A percentile compares a stretch with the other conserved stretches of the same genome.
Conservation (phyloP, 495 filamentous ascomycete genomes). For the Hypoxylon intermedium region DNA sequence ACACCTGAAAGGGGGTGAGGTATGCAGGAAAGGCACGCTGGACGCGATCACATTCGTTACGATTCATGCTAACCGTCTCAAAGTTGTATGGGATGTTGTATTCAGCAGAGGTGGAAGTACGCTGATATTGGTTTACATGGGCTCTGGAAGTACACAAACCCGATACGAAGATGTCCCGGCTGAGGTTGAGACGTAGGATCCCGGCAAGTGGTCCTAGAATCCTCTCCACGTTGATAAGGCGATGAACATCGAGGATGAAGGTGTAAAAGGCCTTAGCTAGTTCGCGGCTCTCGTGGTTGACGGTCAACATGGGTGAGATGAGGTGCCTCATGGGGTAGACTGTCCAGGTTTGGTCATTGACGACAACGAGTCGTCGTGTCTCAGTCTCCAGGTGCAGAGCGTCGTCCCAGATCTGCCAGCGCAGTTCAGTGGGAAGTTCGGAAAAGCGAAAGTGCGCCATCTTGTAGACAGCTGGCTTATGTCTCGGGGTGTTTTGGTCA, state of each 20-base stretch:
- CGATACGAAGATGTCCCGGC: slow-evolving; percentile 1
- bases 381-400: slow-evolving; percentile 2
- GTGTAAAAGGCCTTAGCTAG: slow-evolving; percentile 20
- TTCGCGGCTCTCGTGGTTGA: slow-evolving; percentile 18
- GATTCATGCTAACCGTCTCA: neutral
- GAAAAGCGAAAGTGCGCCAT: slow-evolving; percentile 12
- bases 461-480: neutral
- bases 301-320: slow-evolving; percentile 2
- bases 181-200: neutral
- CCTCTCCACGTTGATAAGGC: neutral
- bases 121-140: neutral
- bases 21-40: neutral
- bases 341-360: neutral
- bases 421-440: slow-evolving; percentile 7
- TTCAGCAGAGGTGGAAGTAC: neutral
- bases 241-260: slow-evolving; percentile 2
- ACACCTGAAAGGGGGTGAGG: too few relatives aligned
- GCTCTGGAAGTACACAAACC: neutral
- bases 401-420: slow-evolving; percentile 5
- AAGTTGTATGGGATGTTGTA: neutral
- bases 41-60: neutral
- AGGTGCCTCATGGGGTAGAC: slow-evolving; percentile 6
- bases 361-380: neutral
- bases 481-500: neutral
- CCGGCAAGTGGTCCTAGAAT: neutral